Evolutionary conservation across 352 stramenopile genomes (phyloP), one percentile per base, ranked within the genome.

Genomic region (Phytopythium vexans): DNA sequence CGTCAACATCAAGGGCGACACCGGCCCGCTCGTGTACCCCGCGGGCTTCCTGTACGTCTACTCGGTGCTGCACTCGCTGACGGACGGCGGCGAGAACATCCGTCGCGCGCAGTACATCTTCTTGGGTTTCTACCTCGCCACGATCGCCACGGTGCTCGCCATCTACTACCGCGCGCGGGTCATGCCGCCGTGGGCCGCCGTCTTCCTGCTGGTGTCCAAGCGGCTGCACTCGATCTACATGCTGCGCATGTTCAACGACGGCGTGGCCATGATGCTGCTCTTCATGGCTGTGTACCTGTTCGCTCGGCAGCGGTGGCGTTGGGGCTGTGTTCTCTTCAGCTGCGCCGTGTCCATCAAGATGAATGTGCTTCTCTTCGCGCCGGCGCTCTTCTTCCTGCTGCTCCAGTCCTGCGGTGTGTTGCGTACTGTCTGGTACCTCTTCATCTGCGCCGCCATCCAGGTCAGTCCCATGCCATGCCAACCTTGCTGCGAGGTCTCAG

Each of bases 171-270:
- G 74, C 49, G 66, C 74, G 38, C 76, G 83, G 41, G 76, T 86
- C 41, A 73, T 92, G 54, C 81, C 73, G 34, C 94, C 78, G 9
- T 98, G 92, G 75, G 84, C 90, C 15, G 87, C 95, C 32, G 76
- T 93, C 10, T 81, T 98, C 46, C 68, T 98, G 12, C 96, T 88
- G 57, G 65, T 97, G 12, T 98, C 92, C 14, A 98, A 98, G 72
- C 82, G 97, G 12, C 74, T 99, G 54, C 96, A 99, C 82, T 99
- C 94, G 42, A 99, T 99, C 62, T 99, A 97, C 72, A 74, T 99
- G 62, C 77, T 99, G 46, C 90, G 97, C 44, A 83, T 99, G 54
- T 99, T 99, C 74, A 99, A 99, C 75, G 97, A 99, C 67, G 91
- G 89, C 41, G 72, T 98, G 15, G 92, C 95, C 5, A 98, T 99